Evolutionary conservation across 495 filamentous ascomycete species (phyloP).

Genomic region (Penicillium goetzii): DNA sequence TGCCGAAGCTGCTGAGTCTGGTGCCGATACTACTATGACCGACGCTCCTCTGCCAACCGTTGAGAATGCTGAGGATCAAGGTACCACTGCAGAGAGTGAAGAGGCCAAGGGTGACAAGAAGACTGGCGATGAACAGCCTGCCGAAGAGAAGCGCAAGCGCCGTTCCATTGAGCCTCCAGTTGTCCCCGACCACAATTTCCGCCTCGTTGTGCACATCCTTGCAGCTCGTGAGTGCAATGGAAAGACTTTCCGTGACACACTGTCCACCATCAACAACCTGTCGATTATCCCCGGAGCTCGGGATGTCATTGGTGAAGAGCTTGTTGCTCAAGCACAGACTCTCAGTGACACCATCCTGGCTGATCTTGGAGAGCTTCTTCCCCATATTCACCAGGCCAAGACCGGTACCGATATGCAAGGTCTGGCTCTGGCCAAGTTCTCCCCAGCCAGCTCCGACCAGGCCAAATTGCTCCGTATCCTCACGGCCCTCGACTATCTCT

Average conservation of each 20-base stretch:
- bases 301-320: slow-evolving; percentile 85
- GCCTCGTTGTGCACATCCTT: slow-evolving; percentile 92
- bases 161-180: slow-evolving; percentile 77
- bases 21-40: slow-evolving; percentile 47
- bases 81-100: slow-evolving; percentile 33
- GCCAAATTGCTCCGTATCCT: slow-evolving; percentile 92
- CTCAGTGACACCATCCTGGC: slow-evolving; percentile 81
- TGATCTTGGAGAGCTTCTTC: slow-evolving; percentile 84
- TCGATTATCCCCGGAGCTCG: slow-evolving; percentile 90
- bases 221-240: slow-evolving; percentile 93
- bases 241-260: slow-evolving; percentile 94
- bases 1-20: slow-evolving; percentile 30
- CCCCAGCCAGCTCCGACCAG: slow-evolving; percentile 91
- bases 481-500: slow-evolving; percentile 93
- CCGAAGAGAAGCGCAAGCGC: slow-evolving; percentile 71
- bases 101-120: slow-evolving; percentile 45
- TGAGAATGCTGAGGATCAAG: slow-evolving; percentile 36
- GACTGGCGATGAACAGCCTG: slow-evolving; percentile 49
- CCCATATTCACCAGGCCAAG: slow-evolving; percentile 82
- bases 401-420: slow-evolving; percentile 94
- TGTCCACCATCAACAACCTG: slow-evolving; percentile 97
- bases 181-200: slow-evolving; percentile 87
- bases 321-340: slow-evolving; percentile 80
- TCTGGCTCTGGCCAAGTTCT: slow-evolving; percentile 91
- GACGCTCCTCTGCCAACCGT: slow-evolving; percentile 44